These are phyloP conservation scores for Prunella vulgaris DNA, from an alignment of 257 asterid genomes.

Conservation along the genomic window DNA sequence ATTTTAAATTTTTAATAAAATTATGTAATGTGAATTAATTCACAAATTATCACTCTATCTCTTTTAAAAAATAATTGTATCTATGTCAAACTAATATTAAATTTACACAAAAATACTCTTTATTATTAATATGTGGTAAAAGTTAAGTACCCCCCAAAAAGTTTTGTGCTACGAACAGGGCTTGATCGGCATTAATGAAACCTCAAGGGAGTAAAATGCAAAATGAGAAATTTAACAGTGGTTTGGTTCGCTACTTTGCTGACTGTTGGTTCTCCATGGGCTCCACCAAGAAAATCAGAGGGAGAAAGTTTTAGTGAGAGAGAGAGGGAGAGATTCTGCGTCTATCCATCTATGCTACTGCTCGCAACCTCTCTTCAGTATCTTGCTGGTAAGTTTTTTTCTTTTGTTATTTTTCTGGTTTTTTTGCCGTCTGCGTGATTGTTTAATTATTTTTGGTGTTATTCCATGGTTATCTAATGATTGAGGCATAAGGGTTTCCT, in stretches of 20 bases:
- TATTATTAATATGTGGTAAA: no score
- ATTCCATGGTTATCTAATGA: slow-evolving; percentile 15
- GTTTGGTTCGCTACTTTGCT: slow-evolving; percentile 24
- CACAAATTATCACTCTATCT: no score
- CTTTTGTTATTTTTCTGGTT: neutral
- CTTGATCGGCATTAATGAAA: neutral
- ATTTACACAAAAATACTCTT: no score
- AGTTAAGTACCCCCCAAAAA: neutral
- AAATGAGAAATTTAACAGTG: slow-evolving; percentile 1
- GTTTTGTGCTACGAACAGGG: neutral
- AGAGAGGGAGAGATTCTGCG: slow-evolving; percentile 16
- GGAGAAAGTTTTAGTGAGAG: slow-evolving; percentile 17
- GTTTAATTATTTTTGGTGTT: neutral
- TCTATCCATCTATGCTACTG: slow-evolving; percentile 3
- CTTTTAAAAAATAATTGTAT: no score
- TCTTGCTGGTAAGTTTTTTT: slow-evolving; percentile 24
- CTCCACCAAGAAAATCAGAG: slow-evolving; percentile 20
- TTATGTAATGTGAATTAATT: no score
- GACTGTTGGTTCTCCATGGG: slow-evolving; percentile 25
- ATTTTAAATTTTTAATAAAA: no score
- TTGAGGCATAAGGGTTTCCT: slow-evolving; percentile 16
- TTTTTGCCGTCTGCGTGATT: neutral
- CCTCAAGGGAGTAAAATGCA: slow-evolving; percentile 16
- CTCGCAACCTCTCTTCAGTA: slow-evolving; percentile 19
- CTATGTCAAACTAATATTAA: no score